These are phyloP conservation scores for Corymbia maculata DNA, from an alignment of 345 rosid genomes.

Conservation along the genomic window DNA sequence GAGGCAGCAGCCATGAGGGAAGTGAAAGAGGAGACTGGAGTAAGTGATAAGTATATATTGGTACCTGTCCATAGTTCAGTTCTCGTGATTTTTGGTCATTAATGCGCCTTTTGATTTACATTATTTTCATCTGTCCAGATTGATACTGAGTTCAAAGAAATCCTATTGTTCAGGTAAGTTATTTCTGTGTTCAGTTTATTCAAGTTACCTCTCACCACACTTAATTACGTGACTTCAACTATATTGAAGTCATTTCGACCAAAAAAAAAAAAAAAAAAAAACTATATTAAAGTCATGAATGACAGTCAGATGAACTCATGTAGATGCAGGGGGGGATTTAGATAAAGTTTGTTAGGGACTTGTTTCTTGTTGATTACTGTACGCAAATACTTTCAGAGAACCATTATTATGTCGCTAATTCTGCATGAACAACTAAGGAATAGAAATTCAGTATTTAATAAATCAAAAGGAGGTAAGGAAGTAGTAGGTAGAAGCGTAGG, in stretches of 20 bases:
- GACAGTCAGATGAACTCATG: not conserved
- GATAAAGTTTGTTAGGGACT: not conserved
- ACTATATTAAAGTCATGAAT: not conserved
- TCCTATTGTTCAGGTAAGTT: conserved; percentile 61
- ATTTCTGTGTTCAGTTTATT: not conserved
- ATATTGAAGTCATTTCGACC: not conserved
- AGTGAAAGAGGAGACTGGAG: conserved; percentile 89
- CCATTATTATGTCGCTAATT: not conserved
- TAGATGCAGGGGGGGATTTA: not conserved
- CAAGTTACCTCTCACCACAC: not conserved
- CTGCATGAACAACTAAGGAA: not conserved
- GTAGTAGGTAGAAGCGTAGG: not conserved
- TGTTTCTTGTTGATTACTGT: not conserved
- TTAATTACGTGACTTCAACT: not conserved
- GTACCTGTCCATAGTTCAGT: not conserved
- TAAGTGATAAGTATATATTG: conserved; percentile 13
- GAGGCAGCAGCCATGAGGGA: conserved; percentile 53
- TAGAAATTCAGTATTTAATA: not conserved
- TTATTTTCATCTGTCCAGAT: conserved; percentile 31
- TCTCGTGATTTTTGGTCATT: not conserved
- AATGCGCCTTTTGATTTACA: not conserved
- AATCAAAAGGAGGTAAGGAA: not conserved
- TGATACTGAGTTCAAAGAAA: conserved; percentile 54
- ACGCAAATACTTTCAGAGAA: not conserved
- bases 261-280: not conserved